These are phyloP conservation scores for Hymenoscyphus occultus DNA, from an alignment of 2,329 filamentous ascomycete species.

Conservation along the genomic window DNA sequence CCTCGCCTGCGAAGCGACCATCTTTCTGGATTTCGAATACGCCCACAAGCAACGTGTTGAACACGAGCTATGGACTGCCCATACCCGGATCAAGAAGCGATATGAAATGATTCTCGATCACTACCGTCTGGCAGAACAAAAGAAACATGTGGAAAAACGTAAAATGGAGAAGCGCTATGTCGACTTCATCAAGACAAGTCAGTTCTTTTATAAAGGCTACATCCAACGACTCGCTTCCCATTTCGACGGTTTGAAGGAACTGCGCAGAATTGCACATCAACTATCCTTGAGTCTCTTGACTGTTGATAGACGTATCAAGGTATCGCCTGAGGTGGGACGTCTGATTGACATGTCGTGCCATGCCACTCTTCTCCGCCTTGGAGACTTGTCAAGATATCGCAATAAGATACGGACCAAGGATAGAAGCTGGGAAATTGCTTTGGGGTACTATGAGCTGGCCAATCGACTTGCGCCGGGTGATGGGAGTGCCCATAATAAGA, in stretches of 20 bases:
- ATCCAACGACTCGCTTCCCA: conserved; percentile 70
- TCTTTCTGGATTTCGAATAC: conserved; percentile 69
- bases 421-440: conserved; percentile 73
- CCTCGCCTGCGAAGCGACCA: conserved; percentile 65
- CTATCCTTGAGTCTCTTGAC: conserved; percentile 30
- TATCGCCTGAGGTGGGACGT: conserved; percentile 31
- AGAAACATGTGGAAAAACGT: conserved; percentile 60
- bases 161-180: conserved; percentile 80
- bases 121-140: conserved; percentile 44
- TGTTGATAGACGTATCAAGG: conserved; percentile 27
- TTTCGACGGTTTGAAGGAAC: conserved; percentile 41
- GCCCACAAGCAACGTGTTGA: conserved; percentile 64
- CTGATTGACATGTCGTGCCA: conserved; percentile 73
- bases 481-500: conserved; percentile 83
- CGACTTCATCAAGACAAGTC: conserved; percentile 81
- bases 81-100: conserved; percentile 72
- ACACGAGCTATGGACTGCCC: conserved; percentile 71
- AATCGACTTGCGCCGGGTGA: conserved; percentile 73
- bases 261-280: conserved; percentile 35
- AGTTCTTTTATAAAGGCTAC: conserved; percentile 84
- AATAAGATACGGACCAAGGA: conserved; percentile 66
- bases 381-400: conserved; percentile 87
- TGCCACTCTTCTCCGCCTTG: conserved; percentile 78
- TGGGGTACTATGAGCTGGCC: conserved; percentile 82
- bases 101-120: conserved; percentile 69